Conservation (phyloP, 208 protist species). For the Acanthamoeba sp. region DNA sequence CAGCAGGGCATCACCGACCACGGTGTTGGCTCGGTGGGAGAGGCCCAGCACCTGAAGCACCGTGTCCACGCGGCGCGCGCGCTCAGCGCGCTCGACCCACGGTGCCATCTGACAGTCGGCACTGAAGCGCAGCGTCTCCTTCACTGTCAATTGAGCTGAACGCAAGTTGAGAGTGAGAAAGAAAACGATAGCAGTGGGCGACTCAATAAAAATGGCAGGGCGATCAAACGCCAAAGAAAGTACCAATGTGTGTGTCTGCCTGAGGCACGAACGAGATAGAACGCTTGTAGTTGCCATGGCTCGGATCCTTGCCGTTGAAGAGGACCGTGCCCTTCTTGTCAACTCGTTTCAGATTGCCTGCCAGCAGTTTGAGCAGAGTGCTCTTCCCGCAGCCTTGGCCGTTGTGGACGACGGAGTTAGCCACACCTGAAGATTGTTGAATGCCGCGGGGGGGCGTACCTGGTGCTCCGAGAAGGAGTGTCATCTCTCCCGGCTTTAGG, state of each 20-base stretch:
- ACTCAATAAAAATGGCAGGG: too few relatives aligned
- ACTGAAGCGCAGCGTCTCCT: conserved; percentile 81
- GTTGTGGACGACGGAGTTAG: not conserved
- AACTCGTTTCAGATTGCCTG: not conserved
- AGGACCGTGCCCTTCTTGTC: not conserved
- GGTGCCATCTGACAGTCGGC: conserved; percentile 76
- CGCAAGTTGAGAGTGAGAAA: too few relatives aligned
- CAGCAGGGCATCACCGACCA: conserved; percentile 63
- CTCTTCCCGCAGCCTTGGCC: conserved; percentile 28
- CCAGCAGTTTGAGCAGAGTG: conserved; percentile 61
- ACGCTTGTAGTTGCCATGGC: not conserved
- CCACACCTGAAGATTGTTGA: too few relatives aligned
- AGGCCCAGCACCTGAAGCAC: conserved; percentile 68
- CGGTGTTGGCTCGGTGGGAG: conserved; percentile 59
- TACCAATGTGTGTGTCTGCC: conserved; percentile 42
- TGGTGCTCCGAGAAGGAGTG: conserved; percentile 51
- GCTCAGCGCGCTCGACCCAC: not conserved
- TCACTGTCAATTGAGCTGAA: conserved; percentile 76
- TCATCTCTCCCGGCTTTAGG: conserved; percentile 68
- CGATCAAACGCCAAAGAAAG: not conserved
- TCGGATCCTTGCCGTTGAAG: conserved; percentile 67
- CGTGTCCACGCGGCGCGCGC: conserved; percentile 12
- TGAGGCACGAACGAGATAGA: conserved; percentile 28
- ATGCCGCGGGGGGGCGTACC: not conserved
- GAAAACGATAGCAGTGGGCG: too few relatives aligned